A percentile compares a stretch with the other conserved stretches of the same genome.
Evolutionary conservation across 2,329 filamentous ascomycete genomes (phyloP).

Genomic region (Aureobasidium sp.): DNA sequence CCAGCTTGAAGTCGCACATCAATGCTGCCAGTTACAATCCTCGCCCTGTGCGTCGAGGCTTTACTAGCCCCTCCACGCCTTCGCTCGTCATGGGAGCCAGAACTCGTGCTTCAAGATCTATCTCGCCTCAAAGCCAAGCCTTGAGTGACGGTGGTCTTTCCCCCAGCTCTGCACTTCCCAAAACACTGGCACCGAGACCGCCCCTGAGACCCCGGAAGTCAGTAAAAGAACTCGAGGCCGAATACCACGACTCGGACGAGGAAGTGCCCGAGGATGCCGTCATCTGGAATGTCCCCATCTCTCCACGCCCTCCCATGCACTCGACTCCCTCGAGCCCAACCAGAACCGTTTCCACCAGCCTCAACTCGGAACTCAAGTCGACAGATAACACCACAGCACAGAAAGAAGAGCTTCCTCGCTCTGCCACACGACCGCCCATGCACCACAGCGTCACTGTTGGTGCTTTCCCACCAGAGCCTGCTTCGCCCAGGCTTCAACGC

Average conservation of each 20-base stretch:
- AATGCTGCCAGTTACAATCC: conserved; percentile 33
- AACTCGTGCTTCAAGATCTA: conserved; percentile 26
- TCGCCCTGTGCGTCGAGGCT: conserved; percentile 33
- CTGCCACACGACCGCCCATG: conserved; percentile 18
- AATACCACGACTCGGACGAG: conserved; percentile 72
- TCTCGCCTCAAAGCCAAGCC: conserved; percentile 27
- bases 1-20: conserved; percentile 36
- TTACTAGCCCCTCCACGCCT: conserved; percentile 32
- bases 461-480: conserved; percentile 23
- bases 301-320: conserved; percentile 44
- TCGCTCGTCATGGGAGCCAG: conserved; percentile 18
- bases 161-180: conserved; percentile 19
- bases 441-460: conserved; percentile 28
- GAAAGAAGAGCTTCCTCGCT: conserved; percentile 3
- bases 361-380: conserved; percentile 3
- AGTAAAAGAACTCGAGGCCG: conserved; percentile 62
- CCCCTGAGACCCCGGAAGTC: conserved; percentile 68
- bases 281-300: conserved; percentile 76
- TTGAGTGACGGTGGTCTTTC: conserved; percentile 21
- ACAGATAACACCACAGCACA: not conserved
- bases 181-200: conserved; percentile 29
- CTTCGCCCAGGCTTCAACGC: conserved; percentile 23
- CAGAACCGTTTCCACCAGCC: conserved; percentile 25
- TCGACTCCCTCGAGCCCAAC: conserved; percentile 27
- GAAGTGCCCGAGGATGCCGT: conserved; percentile 70